These are phyloP conservation scores for Arthrobotrys sinensis DNA, from an alignment of 2,329 filamentous ascomycete genomes.

Conservation along the genomic window DNA sequence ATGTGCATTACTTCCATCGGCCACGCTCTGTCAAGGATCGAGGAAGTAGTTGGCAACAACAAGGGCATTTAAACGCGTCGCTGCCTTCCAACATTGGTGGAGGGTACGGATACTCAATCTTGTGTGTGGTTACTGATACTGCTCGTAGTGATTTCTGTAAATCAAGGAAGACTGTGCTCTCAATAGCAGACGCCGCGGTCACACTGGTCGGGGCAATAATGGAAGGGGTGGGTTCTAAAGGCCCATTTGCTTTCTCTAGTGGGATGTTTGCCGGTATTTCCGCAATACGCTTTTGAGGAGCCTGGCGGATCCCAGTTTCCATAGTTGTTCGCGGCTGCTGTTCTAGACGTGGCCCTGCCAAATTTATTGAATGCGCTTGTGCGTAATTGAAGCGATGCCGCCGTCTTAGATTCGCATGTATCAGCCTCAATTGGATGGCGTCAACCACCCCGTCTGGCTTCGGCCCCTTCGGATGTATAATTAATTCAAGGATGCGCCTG, in stretches of 20 bases:
- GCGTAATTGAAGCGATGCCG: slow-evolving; percentile 31
- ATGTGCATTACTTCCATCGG: slow-evolving; percentile 45
- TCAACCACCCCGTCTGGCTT: neutral
- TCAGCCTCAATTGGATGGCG: slow-evolving; percentile 18
- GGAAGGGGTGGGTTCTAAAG: too few species aligned
- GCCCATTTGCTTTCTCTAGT: too few species aligned
- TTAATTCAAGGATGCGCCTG: slow-evolving; percentile 8
- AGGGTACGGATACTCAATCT: slow-evolving; percentile 26
- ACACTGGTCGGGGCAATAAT: neutral
- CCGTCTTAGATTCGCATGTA: slow-evolving; percentile 24
- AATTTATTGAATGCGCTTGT: slow-evolving; percentile 15
- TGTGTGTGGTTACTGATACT: slow-evolving; percentile 16
- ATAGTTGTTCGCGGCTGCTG: too few species aligned
- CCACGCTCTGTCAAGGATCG: slow-evolving; percentile 6
- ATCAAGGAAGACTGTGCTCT: slow-evolving; percentile 36
- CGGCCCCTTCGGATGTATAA: slow-evolving; percentile 11
- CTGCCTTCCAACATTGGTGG: neutral
- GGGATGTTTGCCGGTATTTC: too few species aligned
- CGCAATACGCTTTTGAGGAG: too few species aligned
- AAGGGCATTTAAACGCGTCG: slow-evolving; percentile 32
- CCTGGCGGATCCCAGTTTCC: too few species aligned
- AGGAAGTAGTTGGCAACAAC: slow-evolving; percentile 38
- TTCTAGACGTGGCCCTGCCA: slow-evolving; percentile 1
- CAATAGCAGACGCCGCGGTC: slow-evolving; percentile 37
- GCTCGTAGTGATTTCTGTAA: too few species aligned